Evolutionary conservation across 176 grass and related monocot species (phyloP), one percentile per base, ranked within the genome.

Genomic region (Carex kokanica): DNA sequence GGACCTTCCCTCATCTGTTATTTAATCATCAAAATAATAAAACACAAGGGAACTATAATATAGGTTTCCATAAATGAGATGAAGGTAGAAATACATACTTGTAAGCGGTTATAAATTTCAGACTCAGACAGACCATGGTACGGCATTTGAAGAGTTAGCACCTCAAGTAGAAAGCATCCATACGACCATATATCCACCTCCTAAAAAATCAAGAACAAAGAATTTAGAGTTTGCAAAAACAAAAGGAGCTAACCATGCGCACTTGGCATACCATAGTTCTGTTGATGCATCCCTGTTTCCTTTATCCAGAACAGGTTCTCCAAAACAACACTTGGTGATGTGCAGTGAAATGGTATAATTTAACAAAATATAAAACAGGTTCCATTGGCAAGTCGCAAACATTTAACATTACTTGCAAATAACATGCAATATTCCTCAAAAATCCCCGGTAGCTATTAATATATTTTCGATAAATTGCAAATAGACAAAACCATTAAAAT

Each of bases 111-210:
- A 88, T 93, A 95, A 84, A 95, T 90, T 90, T 99, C 96, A 60
- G 82, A 74, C 68, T 99, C 89, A 67, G 91, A 86, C 60, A 89
- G 84, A 34, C 89, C 91, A 61, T 86, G 74, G 87, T 93, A 99
- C n/a, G 93, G 93, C 9, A 85, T 72, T 66, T 54, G 70, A 83
- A 99, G 96, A 15, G 93, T 99, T 70, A 99, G 91, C 84, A 99
- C 85, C 89, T 99, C 96, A 69, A 95, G 87, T 77, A 99, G 65
- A 84, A 99, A 90, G 68, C 96, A 99, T 18, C 96, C 96, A 59
- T 89, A 99, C 60, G 96, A 95, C 96, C 96, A 99, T 32, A 99
- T 89, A 92, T 99, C 96, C 40, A 93, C 91, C 85, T 99, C 93
- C 96, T 99, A 88, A 78, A 86, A 83, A 43, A 85, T 83, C 43